Conservation (phyloP, 257 asterid genomes). For the Eustoma russellianum region DNA sequence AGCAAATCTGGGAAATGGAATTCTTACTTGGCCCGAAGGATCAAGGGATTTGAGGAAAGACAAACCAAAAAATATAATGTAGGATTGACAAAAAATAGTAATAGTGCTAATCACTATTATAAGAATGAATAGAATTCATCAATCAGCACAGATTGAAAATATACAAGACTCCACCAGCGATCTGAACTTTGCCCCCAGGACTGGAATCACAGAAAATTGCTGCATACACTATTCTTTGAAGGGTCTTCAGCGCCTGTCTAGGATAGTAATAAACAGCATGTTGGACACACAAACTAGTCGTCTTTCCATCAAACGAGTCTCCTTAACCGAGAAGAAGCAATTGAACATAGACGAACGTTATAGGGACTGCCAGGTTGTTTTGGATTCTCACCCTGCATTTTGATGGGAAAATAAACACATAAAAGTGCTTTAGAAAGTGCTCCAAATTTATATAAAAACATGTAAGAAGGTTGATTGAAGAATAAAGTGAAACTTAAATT, state of each 20-base stretch:
- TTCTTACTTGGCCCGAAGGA: no score
- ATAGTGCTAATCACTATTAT: no score
- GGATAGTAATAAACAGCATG: constrained; percentile 90
- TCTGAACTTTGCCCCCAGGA: constrained; percentile 81
- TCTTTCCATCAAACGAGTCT: constrained; percentile 78
- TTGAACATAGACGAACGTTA: constrained; percentile 78
- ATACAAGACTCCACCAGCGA: constrained; percentile 42
- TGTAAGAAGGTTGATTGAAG: not conserved
- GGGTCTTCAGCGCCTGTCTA: constrained; percentile 86
- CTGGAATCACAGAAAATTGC: constrained; percentile 79
- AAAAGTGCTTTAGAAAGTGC: no score
- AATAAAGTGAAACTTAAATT: no score
- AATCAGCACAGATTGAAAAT: no score
- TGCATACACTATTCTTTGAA: constrained; percentile 77
- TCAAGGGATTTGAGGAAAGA: no score
- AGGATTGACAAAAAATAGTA: no score
- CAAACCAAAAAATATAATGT: no score
- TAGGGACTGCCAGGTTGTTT: constrained; percentile 86
- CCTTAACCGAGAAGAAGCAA: constrained; percentile 94
- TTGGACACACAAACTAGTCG: constrained; percentile 83
- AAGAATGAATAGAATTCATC: no score
- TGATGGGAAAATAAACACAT: not conserved
- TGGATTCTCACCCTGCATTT: constrained; percentile 81
- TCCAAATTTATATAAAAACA: no score
- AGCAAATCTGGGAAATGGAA: no score